These are phyloP conservation scores for Fusarium sp. DNA, from an alignment of 2,329 filamentous ascomycete species.

Conservation along the genomic window DNA sequence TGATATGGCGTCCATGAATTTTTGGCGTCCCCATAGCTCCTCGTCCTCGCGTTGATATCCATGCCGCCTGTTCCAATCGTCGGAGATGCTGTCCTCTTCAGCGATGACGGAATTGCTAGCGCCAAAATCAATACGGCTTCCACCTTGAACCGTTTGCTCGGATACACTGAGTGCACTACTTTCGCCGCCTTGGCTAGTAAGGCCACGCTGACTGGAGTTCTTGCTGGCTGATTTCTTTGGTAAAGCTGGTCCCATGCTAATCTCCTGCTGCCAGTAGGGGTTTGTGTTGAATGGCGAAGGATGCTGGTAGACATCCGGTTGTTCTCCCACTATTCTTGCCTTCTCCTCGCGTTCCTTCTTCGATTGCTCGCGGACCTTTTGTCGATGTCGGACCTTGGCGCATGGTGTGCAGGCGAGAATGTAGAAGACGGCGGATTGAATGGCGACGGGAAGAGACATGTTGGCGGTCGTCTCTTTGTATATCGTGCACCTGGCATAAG, in stretches of 20 bases:
- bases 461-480: constrained; percentile 43
- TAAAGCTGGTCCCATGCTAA: constrained; percentile 81
- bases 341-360: constrained; percentile 76
- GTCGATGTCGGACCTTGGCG: constrained; percentile 75
- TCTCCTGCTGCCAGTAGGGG: constrained; percentile 89
- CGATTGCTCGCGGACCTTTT: constrained; percentile 78
- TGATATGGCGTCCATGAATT: constrained; percentile 69
- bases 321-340: constrained; percentile 73
- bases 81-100: constrained; percentile 57
- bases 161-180: constrained; percentile 61
- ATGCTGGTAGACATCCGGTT: constrained; percentile 82
- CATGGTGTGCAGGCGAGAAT: constrained; percentile 84
- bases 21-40: constrained; percentile 81
- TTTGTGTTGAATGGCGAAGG: constrained; percentile 89
- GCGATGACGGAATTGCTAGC: constrained; percentile 49
- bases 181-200: constrained; percentile 70
- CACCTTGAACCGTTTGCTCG: constrained; percentile 56
- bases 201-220: constrained; percentile 70
- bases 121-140: constrained; percentile 53
- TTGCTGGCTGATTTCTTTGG: constrained; percentile 72
- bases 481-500: constrained; percentile 42
- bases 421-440: constrained; percentile 85
- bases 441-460: constrained; percentile 67
- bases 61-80: constrained; percentile 77
- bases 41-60: constrained; percentile 91